Conservation (phyloP, 2,329 filamentous ascomycete species). For the Botrytis squamosa region DNA sequence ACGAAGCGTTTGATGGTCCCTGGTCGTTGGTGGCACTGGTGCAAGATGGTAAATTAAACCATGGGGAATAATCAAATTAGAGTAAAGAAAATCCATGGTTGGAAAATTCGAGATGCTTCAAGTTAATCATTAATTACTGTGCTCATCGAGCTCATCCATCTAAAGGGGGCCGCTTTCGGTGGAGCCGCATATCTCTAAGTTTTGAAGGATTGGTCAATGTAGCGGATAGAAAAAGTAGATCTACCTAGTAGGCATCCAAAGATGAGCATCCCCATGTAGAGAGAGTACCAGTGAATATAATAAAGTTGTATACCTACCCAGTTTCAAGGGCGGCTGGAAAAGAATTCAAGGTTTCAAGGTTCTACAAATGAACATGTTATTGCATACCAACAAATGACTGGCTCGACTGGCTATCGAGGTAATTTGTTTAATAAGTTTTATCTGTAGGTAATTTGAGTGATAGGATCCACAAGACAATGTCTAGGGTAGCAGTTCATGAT, state of each 20-base stretch:
- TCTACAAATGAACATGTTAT: neutral
- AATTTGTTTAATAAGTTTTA: neutral
- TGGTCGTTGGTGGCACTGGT: neutral
- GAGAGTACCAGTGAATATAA: neutral
- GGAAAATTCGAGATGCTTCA: neutral
- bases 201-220: neutral
- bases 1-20: conserved; percentile 14
- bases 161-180: neutral
- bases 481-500: neutral
- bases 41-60: neutral
- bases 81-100: neutral
- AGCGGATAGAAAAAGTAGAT: neutral
- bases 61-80: neutral
- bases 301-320: neutral
- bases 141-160: neutral
- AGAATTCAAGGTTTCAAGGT: neutral
- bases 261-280: neutral
- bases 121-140: neutral
- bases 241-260: neutral
- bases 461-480: neutral
- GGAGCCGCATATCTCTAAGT: neutral
- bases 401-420: neutral
- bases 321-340: neutral
- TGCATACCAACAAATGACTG: neutral
- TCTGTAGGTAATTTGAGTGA: neutral